A percentile compares a stretch with the other conserved stretches of the same genome.
Evolutionary conservation across 768 basidiomycete genomes (phyloP).

Genomic region (Boletus pseudopeckii): DNA sequence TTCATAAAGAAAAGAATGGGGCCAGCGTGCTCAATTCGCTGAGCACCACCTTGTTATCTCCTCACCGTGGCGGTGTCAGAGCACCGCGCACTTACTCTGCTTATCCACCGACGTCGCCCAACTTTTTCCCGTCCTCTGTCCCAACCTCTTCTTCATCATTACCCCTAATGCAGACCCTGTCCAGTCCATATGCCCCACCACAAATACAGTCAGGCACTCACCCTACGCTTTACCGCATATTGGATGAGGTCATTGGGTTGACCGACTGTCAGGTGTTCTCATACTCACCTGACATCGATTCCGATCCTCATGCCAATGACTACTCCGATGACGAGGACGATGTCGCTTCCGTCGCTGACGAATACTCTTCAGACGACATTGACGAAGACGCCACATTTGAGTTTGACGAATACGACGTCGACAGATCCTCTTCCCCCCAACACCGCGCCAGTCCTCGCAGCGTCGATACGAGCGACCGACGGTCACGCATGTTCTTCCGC

Average conservation of each 20-base stretch:
- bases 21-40: slow-evolving; percentile 81
- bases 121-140: slow-evolving; percentile 73
- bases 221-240: slow-evolving; percentile 80
- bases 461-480: slow-evolving; percentile 2
- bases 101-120: slow-evolving; percentile 70
- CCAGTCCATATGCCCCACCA: slow-evolving; percentile 68
- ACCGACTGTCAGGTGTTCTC: slow-evolving; percentile 94
- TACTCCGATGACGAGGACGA: slow-evolving; percentile 79
- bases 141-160: slow-evolving; percentile 69
- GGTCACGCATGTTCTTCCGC: slow-evolving; percentile 17
- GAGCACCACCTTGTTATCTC: slow-evolving; percentile 77
- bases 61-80: slow-evolving; percentile 59
- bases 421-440: slow-evolving; percentile 38
- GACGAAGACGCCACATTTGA: slow-evolving; percentile 74
- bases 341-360: slow-evolving; percentile 59
- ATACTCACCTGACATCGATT: slow-evolving; percentile 88
- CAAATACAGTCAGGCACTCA: slow-evolving; percentile 80
- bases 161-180: slow-evolving; percentile 54
- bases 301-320: slow-evolving; percentile 90
- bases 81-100: slow-evolving; percentile 84
- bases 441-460: slow-evolving; percentile 10
- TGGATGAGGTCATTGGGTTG: slow-evolving; percentile 88
- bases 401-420: slow-evolving; percentile 79
- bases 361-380: slow-evolving; percentile 65
- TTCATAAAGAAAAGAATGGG: slow-evolving; percentile 74